phyloP scores from a whole-genome alignment of 2,329 filamentous ascomycete genomes.

The Zopfia rhizophila region DNA sequence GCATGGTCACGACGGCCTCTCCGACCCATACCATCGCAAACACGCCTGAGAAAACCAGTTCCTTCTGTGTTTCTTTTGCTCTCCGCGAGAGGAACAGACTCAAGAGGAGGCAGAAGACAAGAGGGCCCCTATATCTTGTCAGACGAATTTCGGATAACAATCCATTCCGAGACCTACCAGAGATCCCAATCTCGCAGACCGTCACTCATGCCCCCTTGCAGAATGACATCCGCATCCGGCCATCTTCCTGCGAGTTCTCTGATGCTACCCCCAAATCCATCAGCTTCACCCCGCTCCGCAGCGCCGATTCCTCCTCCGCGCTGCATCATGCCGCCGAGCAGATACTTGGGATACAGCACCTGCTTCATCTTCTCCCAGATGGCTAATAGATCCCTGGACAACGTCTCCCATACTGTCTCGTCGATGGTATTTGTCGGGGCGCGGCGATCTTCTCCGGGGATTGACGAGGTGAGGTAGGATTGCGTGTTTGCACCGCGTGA shows the following conservation, averaged over 20 bases:
- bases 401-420: conserved; percentile 96
- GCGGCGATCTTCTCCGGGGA: conserved; percentile 91
- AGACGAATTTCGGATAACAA: conserved; percentile 9
- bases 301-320: conserved; percentile 66
- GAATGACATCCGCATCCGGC: conserved; percentile 73
- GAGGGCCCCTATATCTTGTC: conserved; percentile 90
- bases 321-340: conserved; percentile 75
- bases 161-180: conserved; percentile 70
- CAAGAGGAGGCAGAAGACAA: conserved; percentile 91
- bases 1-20: conserved; percentile 94
- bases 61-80: conserved; percentile 81
- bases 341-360: conserved; percentile 94
- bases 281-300: conserved; percentile 66
- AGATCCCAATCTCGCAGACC: conserved; percentile 97
- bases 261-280: conserved; percentile 56
- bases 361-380: conserved; percentile 99
- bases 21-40: conserved; percentile 98
- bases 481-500: conserved; percentile 68
- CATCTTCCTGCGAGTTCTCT: conserved; percentile 69
- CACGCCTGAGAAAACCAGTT: conserved; percentile 92
- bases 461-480: conserved; percentile 85
- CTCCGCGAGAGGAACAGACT: conserved; percentile 88
- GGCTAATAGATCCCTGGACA: conserved; percentile 88
- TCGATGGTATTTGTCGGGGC: conserved; percentile 95
- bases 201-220: conserved; percentile 82